These are phyloP conservation scores for Pelargonium fulgidum DNA, from an alignment of 441 rosid genomes.

Conservation along the genomic window DNA sequence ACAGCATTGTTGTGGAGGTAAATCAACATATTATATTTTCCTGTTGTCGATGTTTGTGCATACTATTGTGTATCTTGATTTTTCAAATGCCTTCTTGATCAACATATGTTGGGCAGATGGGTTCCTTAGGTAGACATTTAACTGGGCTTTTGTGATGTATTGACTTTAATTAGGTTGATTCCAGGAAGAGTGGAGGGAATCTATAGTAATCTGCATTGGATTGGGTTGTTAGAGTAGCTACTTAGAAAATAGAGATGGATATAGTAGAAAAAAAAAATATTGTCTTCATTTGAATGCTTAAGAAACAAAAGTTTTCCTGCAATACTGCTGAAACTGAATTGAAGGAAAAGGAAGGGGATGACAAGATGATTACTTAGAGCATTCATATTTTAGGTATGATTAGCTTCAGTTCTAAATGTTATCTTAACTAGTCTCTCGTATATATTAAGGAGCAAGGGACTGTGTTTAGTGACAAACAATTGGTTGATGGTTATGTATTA, in stretches of 20 bases:
- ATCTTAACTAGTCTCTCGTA: not conserved
- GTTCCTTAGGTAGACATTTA: not conserved
- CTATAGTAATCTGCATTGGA: not conserved
- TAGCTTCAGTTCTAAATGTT: slow-evolving; percentile 3
- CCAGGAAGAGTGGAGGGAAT: not conserved
- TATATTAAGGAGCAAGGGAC: not conserved
- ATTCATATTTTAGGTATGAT: not conserved
- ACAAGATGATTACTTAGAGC: not conserved
- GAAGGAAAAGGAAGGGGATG: not conserved
- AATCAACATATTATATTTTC: slow-evolving; percentile 4
- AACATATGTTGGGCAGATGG: not conserved
- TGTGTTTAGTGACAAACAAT: not conserved
- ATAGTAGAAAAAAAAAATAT: not conserved
- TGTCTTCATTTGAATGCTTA: slow-evolving; percentile 2
- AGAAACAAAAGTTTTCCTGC: not conserved
- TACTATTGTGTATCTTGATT: not conserved
- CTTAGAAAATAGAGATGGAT: not conserved
- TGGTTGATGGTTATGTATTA: not conserved
- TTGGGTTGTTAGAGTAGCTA: not conserved
- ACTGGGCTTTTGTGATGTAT: not conserved
- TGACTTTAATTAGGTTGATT: not conserved
- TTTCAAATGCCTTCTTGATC: not conserved
- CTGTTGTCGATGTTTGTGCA: slow-evolving; percentile 2
- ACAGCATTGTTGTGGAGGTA: slow-evolving; percentile 99
- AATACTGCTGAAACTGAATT: not conserved